Percentiles rank a stretch among this genome's conserved stretches.
These are phyloP conservation scores for Phytophthora pluvialis DNA, from an alignment of 352 stramenopile genomes.

Conservation along the genomic window DNA sequence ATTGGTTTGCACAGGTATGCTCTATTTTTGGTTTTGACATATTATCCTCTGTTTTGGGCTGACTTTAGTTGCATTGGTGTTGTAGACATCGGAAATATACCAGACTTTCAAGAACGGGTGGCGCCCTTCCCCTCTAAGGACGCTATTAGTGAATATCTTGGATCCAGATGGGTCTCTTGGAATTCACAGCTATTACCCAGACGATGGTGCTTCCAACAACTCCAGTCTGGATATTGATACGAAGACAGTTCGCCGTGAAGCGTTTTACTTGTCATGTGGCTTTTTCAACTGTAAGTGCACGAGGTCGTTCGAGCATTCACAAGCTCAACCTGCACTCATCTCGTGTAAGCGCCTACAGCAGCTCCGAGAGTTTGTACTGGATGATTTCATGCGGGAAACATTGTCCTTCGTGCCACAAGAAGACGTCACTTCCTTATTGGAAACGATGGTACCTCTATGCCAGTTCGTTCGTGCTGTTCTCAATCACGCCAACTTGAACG, in stretches of 20 bases:
- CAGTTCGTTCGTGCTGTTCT: conserved; percentile 77
- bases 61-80: conserved; percentile 7
- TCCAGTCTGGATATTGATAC: conserved; percentile 42
- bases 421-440: conserved; percentile 40
- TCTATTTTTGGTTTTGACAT: not conserved
- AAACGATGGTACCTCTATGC: conserved; percentile 66
- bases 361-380: conserved; percentile 69
- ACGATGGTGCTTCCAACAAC: conserved; percentile 23
- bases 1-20: conserved; percentile 84
- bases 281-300: conserved; percentile 71
- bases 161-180: conserved; percentile 81
- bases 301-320: conserved; percentile 68
- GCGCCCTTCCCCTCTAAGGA: conserved; percentile 63
- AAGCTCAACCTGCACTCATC: not conserved
- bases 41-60: not conserved
- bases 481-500: conserved; percentile 69
- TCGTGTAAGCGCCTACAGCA: conserved; percentile 34
- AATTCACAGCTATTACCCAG: conserved; percentile 85
- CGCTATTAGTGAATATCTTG: conserved; percentile 76
- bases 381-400: conserved; percentile 61
- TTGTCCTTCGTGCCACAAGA: conserved; percentile 40
- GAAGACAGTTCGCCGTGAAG: conserved; percentile 65
- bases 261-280: conserved; percentile 81
- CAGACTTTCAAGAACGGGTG: conserved; percentile 77
- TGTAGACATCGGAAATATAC: conserved; percentile 81